Conservation (phyloP, 2,329 filamentous ascomycete genomes). For the Ophiocordyceps australis region DNA sequence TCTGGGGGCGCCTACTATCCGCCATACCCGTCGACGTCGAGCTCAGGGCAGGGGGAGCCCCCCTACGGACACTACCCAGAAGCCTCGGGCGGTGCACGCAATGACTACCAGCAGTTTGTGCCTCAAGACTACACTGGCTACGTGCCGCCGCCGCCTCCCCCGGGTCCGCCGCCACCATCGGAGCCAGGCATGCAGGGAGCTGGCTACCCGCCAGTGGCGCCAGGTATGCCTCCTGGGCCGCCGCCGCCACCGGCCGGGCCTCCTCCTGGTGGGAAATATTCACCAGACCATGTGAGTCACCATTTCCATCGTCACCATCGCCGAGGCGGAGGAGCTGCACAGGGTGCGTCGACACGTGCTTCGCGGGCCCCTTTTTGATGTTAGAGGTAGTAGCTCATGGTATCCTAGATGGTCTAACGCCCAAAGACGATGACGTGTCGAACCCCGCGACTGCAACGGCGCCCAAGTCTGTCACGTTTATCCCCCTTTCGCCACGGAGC, state of each 20-base stretch:
- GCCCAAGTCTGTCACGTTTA: slow-evolving; percentile 25
- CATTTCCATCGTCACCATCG: slow-evolving; percentile 10
- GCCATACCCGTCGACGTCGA: slow-evolving; percentile 16
- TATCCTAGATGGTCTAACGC: slow-evolving; percentile 12
- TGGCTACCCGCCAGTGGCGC: slow-evolving; percentile 9
- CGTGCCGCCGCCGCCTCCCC: slow-evolving; percentile 18
- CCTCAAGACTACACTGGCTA: slow-evolving; percentile 23
- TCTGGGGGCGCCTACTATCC: slow-evolving; percentile 32
- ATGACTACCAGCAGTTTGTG: slow-evolving; percentile 20
- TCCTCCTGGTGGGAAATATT: slow-evolving; percentile 12
- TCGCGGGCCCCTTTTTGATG: too few species aligned
- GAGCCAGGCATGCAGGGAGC: slow-evolving; percentile 3
- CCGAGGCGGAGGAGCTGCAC: slow-evolving; percentile 10
- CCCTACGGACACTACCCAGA: slow-evolving; percentile 7
- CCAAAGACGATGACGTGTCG: slow-evolving; percentile 1
- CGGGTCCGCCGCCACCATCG: slow-evolving; percentile 9
- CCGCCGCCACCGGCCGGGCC: slow-evolving; percentile 3
- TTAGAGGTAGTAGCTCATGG: too few species aligned
- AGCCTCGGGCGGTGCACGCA: slow-evolving; percentile 9
- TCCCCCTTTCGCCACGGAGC: slow-evolving; percentile 30
- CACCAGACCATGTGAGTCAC: slow-evolving; percentile 26
- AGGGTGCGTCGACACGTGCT: slow-evolving; percentile 19
- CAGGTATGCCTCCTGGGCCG: slow-evolving; percentile 14
- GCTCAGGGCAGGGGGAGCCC: slow-evolving; percentile 3
- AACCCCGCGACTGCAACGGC: slow-evolving; percentile 1